Conservation (phyloP, 768 basidiomycete genomes). For the Thelephora ganbajun region DNA sequence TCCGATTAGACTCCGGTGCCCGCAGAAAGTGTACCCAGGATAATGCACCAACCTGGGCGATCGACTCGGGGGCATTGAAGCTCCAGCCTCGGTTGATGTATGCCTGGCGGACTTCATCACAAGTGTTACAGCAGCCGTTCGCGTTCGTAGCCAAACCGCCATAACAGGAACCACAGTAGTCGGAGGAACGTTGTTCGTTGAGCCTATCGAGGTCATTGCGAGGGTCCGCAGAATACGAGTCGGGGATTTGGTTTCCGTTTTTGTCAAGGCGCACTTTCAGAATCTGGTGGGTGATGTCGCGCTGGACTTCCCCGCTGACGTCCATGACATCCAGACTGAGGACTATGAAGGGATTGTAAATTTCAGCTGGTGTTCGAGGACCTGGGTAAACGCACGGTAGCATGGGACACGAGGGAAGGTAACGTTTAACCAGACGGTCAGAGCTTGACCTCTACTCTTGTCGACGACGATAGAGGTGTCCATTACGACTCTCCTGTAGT, state of each 20-base stretch:
- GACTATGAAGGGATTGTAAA: constrained; percentile 32
- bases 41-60: constrained; percentile 65
- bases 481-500: constrained; percentile 76
- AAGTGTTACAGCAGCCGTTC: constrained; percentile 86
- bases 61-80: constrained; percentile 76
- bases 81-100: constrained; percentile 94
- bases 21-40: background rate
- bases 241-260: constrained; percentile 43
- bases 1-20: background rate
- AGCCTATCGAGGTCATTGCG: constrained; percentile 81
- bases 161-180: constrained; percentile 93
- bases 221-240: constrained; percentile 44
- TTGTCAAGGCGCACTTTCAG: constrained; percentile 65
- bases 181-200: constrained; percentile 39
- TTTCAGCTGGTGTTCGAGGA: background rate
- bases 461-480: constrained; percentile 94
- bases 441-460: constrained; percentile 85
- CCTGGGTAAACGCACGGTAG: constrained; percentile 42
- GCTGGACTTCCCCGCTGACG: constrained; percentile 90
- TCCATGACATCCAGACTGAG: constrained; percentile 96
- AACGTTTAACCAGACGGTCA: constrained; percentile 83
- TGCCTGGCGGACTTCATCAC: constrained; percentile 84
- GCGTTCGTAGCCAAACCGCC: constrained; percentile 60
- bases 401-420: constrained; percentile 97
- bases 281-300: constrained; percentile 82